A percentile compares a stretch with the other conserved stretches of the same genome.
Conservation (phyloP, 108 stramenopile genomes). For the Skeletonema marinoi region DNA sequence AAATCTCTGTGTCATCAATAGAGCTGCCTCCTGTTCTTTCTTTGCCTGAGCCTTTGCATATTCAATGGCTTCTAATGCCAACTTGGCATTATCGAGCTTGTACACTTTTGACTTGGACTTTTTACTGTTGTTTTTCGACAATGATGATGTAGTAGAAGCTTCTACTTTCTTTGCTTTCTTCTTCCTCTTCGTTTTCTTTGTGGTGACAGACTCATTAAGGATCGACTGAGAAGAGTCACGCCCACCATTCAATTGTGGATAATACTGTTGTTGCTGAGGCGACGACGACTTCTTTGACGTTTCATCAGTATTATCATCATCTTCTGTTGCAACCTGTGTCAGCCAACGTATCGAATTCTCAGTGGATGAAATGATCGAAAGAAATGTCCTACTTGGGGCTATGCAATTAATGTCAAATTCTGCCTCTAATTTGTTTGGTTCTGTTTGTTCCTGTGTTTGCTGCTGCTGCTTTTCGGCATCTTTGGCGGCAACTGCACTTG, state of each 20-base stretch:
- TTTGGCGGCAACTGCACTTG: not conserved
- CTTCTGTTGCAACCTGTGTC: not conserved
- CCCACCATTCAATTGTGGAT: too few species aligned
- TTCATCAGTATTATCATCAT: not conserved
- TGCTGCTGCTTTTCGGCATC: not conserved
- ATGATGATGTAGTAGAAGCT: not conserved
- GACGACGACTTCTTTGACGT: too few species aligned
- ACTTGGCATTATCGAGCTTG: not conserved
- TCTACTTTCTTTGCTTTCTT: too few species aligned
- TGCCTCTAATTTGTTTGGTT: not conserved
- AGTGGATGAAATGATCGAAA: not conserved
- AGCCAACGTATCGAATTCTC: constrained; percentile 1
- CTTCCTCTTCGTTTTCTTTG: too few species aligned
- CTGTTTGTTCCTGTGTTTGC: not conserved
- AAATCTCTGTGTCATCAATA: not conserved
- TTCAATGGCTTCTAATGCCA: not conserved
- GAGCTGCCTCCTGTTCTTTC: not conserved
- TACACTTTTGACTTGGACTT: not conserved
- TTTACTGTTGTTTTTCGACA: not conserved
- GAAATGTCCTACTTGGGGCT: not conserved
- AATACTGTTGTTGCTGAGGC: too few species aligned
- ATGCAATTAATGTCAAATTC: not conserved
- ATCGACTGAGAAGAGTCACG: too few species aligned
- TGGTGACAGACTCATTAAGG: too few species aligned
- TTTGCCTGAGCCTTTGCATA: not conserved